Percentiles rank a stretch among this genome's conserved stretches.
phyloP scores from a whole-genome alignment of 805 yeast genomes.

The Ogataea nakhonphanomensis region DNA sequence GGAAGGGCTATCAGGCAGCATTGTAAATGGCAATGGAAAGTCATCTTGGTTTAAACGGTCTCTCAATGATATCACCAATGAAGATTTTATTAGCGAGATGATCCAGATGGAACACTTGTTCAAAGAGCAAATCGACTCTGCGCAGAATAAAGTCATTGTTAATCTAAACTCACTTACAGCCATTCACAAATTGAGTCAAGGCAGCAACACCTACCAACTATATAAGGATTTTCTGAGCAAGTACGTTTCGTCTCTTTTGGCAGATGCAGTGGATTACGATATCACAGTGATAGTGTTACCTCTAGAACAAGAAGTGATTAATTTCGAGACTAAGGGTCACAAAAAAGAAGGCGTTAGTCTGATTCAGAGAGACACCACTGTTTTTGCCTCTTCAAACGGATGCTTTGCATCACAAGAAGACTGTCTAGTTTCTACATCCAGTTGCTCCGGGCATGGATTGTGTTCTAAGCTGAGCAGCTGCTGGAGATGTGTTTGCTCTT shows the following conservation, averaged over 20 bases:
- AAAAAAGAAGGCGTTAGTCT: conserved; percentile 8
- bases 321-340: conserved; percentile 17
- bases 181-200: conserved; percentile 42
- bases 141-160: conserved; percentile 32
- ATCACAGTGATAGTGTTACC: conserved; percentile 35
- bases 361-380: conserved; percentile 23
- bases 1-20: conserved; percentile 36
- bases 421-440: conserved; percentile 44
- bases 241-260: conserved; percentile 24
- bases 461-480: conserved; percentile 42
- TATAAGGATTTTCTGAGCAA: conserved; percentile 37
- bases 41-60: conserved; percentile 24
- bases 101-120: conserved; percentile 44
- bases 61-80: conserved; percentile 39
- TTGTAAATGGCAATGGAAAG: conserved; percentile 24
- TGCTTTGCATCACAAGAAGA: conserved; percentile 44
- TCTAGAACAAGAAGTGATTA: conserved; percentile 23
- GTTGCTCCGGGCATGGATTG: conserved; percentile 53
- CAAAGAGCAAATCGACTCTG: conserved; percentile 19
- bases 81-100: conserved; percentile 45
- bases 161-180: conserved; percentile 42
- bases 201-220: conserved; percentile 36
- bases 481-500: conserved; percentile 50
- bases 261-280: conserved; percentile 14
- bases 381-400: conserved; percentile 11